Percentiles rank a stretch among this genome's conserved stretches.
Conservation (phyloP, 352 stramenopile species). For the Phytophthora sp. region DNA sequence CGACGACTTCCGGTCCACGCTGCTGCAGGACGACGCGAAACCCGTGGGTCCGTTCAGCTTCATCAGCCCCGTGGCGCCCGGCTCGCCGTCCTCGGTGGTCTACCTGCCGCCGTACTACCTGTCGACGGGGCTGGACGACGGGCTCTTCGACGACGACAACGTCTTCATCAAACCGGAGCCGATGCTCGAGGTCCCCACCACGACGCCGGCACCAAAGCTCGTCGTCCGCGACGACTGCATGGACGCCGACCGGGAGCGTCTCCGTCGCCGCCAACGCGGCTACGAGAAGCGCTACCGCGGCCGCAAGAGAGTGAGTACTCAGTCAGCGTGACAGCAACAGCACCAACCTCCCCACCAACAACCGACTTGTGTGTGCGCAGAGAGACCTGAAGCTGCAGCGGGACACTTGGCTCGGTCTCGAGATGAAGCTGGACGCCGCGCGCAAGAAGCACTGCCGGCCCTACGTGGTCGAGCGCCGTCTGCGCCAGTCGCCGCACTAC, state of each 20-base stretch:
- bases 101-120: constrained; percentile 18
- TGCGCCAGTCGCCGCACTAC: background rate
- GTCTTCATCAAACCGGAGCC: constrained; percentile 17
- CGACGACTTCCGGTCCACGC: constrained; percentile 26
- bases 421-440: constrained; percentile 29
- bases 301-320: constrained; percentile 47
- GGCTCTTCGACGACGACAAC: background rate
- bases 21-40: constrained; percentile 10
- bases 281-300: constrained; percentile 53
- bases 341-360: constrained; percentile 10
- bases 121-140: background rate
- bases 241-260: constrained; percentile 34
- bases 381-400: constrained; percentile 34
- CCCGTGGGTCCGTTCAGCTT: background rate
- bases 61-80: background rate
- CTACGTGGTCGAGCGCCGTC: constrained; percentile 5
- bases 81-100: constrained; percentile 33
- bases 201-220: background rate
- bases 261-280: constrained; percentile 39
- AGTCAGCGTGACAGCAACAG: background rate
- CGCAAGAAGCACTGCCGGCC: constrained; percentile 25
- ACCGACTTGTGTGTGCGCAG: constrained; percentile 19
- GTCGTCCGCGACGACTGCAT: background rate
- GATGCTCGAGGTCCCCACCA: background rate
- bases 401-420: constrained; percentile 34